A percentile compares a stretch with the other conserved stretches of the same genome.
Evolutionary conservation across 2,329 filamentous ascomycete genomes (phyloP).

Genomic region (Stagonosporopsis tanaceti): DNA sequence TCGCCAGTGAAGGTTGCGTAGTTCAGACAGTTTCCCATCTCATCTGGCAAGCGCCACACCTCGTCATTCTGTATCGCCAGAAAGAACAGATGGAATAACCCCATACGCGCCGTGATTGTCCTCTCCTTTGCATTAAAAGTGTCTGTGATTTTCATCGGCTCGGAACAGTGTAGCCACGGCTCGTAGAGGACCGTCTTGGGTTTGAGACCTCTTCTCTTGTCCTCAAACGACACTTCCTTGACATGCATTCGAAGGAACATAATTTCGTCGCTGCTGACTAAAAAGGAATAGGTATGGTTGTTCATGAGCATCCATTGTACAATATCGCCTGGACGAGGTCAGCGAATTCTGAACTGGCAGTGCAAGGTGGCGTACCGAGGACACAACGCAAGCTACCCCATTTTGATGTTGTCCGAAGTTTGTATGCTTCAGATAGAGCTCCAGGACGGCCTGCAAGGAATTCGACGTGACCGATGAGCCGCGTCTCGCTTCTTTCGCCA

Average conservation of each 20-base stretch:
- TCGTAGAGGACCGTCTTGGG: conserved; percentile 9
- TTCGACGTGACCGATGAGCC: conserved; percentile 30
- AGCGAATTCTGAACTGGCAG: not conserved
- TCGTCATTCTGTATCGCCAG: not conserved
- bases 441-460: conserved; percentile 26
- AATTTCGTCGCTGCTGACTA: conserved; percentile 29
- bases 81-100: conserved; percentile 23
- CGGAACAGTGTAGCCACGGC: conserved; percentile 24
- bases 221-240: not conserved
- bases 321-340: conserved; percentile 23
- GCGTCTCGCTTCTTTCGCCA: conserved; percentile 3
- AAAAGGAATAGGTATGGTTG: conserved; percentile 27
- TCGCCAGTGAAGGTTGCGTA: conserved; percentile 18
- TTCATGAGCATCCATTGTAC: conserved; percentile 30
- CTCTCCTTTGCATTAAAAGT: conserved; percentile 8
- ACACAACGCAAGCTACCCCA: conserved; percentile 34
- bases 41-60: conserved; percentile 12
- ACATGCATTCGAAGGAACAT: conserved; percentile 27
- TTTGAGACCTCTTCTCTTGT: not conserved
- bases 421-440: conserved; percentile 23
- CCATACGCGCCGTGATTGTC: conserved; percentile 18
- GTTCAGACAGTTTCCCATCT: conserved; percentile 17
- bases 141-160: conserved; percentile 23
- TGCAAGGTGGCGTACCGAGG: conserved; percentile 17
- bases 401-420: conserved; percentile 8